These are phyloP conservation scores for Steccherinum ochraceum DNA, from an alignment of 768 basidiomycete species.

Conservation along the genomic window DNA sequence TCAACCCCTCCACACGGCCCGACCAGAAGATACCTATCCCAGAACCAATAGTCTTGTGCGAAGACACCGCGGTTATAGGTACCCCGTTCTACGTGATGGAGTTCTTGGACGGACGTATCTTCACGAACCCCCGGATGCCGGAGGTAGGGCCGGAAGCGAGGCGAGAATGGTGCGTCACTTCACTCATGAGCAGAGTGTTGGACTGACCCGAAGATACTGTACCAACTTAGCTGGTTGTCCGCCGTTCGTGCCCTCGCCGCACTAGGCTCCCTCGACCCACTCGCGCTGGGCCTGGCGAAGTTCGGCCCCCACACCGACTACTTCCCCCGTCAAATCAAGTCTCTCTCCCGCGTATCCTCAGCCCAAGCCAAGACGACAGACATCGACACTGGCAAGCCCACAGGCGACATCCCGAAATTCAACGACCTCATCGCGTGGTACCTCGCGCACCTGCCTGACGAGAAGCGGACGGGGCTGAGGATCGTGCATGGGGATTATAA, in stretches of 20 bases:
- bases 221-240: constrained; percentile 63
- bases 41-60: constrained; percentile 75
- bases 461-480: constrained; percentile 65
- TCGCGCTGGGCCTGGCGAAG: constrained; percentile 55
- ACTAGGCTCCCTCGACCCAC: constrained; percentile 59
- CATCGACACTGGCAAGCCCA: constrained; percentile 49
- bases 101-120: constrained; percentile 90
- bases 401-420: constrained; percentile 73
- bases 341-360: constrained; percentile 74
- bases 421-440: constrained; percentile 76
- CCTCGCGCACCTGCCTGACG: constrained; percentile 64
- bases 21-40: constrained; percentile 74
- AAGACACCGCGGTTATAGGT: constrained; percentile 71
- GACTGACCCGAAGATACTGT: no score
- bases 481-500: constrained; percentile 98
- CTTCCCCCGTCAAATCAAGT: constrained; percentile 91
- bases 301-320: constrained; percentile 77
- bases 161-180: constrained; percentile 58
- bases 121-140: constrained; percentile 76
- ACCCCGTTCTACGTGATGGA: constrained; percentile 97
- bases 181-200: background rate
- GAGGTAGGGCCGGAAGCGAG: constrained; percentile 57
- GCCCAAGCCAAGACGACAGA: constrained; percentile 69
- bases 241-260: constrained; percentile 66
- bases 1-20: constrained; percentile 38